phyloP scores from a whole-genome alignment of 2,329 filamentous ascomycete species.

The Botrytis medusae region DNA sequence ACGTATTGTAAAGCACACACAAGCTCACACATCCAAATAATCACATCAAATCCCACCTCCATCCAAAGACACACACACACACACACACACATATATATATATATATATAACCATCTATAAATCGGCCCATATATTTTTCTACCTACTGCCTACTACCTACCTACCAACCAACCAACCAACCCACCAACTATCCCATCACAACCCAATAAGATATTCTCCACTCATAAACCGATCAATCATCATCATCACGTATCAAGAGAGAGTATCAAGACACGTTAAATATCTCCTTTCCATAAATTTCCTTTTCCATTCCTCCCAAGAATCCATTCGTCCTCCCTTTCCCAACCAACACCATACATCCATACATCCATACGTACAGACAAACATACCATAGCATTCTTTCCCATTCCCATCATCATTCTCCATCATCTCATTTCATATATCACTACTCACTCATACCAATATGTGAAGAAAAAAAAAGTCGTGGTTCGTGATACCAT shows the following conservation, averaged over 20 bases:
- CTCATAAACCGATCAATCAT: not conserved
- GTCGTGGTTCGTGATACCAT: slow-evolving; percentile 5
- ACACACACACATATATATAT: not conserved
- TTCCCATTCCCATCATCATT: not conserved
- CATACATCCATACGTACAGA: not conserved
- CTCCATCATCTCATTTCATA: not conserved
- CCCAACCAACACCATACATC: not conserved
- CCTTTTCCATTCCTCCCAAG: not conserved
- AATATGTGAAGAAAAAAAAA: not conserved
- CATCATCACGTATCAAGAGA: not conserved
- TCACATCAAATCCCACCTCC: not conserved
- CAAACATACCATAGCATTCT: not conserved
- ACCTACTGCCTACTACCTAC: not conserved
- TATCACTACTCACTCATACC: slow-evolving; percentile 11
- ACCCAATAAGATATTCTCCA: not conserved
- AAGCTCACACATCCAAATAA: not conserved
- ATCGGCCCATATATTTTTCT: not conserved
- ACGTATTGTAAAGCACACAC: not conserved
- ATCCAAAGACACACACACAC: not conserved
- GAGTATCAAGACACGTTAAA: not conserved
- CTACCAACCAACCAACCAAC: not conserved
- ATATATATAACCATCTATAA: not conserved
- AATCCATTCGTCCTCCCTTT: not conserved
- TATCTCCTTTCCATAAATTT: not conserved
- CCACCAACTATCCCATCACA: not conserved